A percentile compares a stretch with the other conserved stretches of the same genome.
Evolutionary conservation across 1,284 basidiomycete species (phyloP).

Genomic region (Cystobasidium sp.): DNA sequence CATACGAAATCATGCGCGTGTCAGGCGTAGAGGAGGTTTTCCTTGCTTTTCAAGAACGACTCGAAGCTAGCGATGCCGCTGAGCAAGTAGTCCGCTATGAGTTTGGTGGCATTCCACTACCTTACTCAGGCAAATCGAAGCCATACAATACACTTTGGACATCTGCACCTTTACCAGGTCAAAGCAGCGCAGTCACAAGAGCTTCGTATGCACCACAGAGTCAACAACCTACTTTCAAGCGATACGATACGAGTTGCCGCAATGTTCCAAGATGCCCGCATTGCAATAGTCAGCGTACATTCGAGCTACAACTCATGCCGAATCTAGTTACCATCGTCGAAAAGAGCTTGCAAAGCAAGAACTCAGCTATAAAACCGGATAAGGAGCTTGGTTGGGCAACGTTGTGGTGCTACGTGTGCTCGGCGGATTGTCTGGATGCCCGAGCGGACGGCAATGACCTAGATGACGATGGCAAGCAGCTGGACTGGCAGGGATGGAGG

Average conservation of each 20-base stretch:
- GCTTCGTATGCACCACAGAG: constrained; percentile 65
- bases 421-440: constrained; percentile 66
- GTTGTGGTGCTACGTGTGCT: constrained; percentile 76
- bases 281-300: constrained; percentile 68
- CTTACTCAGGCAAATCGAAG: constrained; percentile 68
- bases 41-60: constrained; percentile 73
- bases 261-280: constrained; percentile 64
- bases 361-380: constrained; percentile 46
- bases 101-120: constrained; percentile 70
- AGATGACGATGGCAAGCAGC: constrained; percentile 50
- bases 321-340: constrained; percentile 76
- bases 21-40: constrained; percentile 75
- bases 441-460: constrained; percentile 53
- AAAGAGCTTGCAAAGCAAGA: constrained; percentile 13
- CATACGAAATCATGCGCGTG: constrained; percentile 70
- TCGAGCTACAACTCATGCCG: constrained; percentile 85
- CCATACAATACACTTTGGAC: constrained; percentile 74
- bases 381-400: constrained; percentile 79
- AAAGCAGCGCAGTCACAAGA: constrained; percentile 63
- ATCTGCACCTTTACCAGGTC: constrained; percentile 58
- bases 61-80: constrained; percentile 63
- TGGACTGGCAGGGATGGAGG: constrained; percentile 65
- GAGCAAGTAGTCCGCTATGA: constrained; percentile 84
- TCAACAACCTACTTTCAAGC: constrained; percentile 59
- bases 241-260: constrained; percentile 60